Base-by-base conservation (phyloP, 1,284 basidiomycete genomes). In the Sporisorium graminicola region DNA sequence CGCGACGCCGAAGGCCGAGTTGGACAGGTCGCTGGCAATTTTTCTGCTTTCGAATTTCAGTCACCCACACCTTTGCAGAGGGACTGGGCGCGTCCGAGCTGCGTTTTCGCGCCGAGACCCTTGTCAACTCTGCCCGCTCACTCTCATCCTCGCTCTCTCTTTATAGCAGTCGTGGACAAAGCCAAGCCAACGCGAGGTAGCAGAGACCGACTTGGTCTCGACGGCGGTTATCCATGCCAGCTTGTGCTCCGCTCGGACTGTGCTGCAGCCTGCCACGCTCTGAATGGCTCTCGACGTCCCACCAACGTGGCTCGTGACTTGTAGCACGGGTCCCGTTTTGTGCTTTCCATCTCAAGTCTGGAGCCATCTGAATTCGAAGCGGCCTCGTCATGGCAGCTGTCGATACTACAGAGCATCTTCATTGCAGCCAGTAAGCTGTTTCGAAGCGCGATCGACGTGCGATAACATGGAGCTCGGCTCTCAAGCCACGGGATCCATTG, bases 1-100 rank as follows among this genome's bases (percentile, higher is more conserved):
- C 51, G 42, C 44, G 42, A 72, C 52, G 35, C 69, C 69, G 69
- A 72, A 37, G 62, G 69, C 69, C 69, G 69, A 72, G 69, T 51
- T 60, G 62, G 66, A 64, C 58, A 61, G 50, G 49, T 50, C 26
- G 49, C 22, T 52, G 53, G 46, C 58, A 53, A 56, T 35, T 20
- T 43, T 58, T 54, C 8, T 31, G n/a, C n/a, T n/a, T n/a, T n/a
- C n/a, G 55, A 46, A 26, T 27, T 18, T 22, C 18, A 12, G 47
- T n/a, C n/a, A n/a, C n/a, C 31, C 26, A 13, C 29, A 20, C 31
- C 26, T 52, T 46, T 24, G 13, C 26, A 29, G 46, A 31, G n/a
- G 27, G 16, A 29, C n/a, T 16, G 13, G 49, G 24, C 63, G 59
- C 69, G 69, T 71, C 69, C 63, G 63, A 71, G 56, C 51, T 56